phyloP scores from a whole-genome alignment of 1,139 yeast genomes.

The Hyphopichia burtonii region DNA sequence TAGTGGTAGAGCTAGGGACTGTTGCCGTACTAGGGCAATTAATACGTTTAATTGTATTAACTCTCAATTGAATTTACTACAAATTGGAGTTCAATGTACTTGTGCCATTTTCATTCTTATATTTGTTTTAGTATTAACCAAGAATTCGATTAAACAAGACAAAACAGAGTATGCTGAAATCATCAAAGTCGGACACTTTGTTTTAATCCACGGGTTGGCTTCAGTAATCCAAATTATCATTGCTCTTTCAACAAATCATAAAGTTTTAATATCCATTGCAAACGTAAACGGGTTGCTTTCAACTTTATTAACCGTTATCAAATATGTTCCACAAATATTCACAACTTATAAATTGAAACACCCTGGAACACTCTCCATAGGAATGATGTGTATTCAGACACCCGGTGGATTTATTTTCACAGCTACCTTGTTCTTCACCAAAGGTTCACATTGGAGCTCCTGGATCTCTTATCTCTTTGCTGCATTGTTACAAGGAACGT shows the following conservation, averaged over 20 bases:
- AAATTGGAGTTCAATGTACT: slow-evolving; percentile 64
- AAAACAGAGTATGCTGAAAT: slow-evolving; percentile 44
- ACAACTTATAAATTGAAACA: slow-evolving; percentile 71
- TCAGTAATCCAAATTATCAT: slow-evolving; percentile 35
- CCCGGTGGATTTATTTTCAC: slow-evolving; percentile 89
- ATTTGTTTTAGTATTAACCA: slow-evolving; percentile 50
- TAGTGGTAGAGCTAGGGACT: slow-evolving; percentile 52
- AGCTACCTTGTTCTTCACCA: slow-evolving; percentile 62
- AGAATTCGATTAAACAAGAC: slow-evolving; percentile 46
- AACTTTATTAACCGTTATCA: slow-evolving; percentile 60
- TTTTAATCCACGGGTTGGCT: slow-evolving; percentile 31
- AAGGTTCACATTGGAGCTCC: slow-evolving; percentile 83
- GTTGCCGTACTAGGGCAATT: slow-evolving; percentile 46
- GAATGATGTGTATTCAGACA: slow-evolving; percentile 85
- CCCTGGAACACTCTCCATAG: slow-evolving; percentile 76
- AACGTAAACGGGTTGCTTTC: slow-evolving; percentile 63
- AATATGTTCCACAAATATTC: slow-evolving; percentile 77
- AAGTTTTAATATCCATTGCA: slow-evolving; percentile 44
- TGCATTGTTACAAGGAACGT: slow-evolving; percentile 59
- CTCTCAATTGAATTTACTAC: slow-evolving; percentile 67
- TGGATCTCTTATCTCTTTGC: slow-evolving; percentile 82
- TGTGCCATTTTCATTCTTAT: slow-evolving; percentile 64
- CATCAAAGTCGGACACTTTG: slow-evolving; percentile 38
- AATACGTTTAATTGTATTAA: slow-evolving; percentile 61
- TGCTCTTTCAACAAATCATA: slow-evolving; percentile 22